Base-by-base conservation (phyloP, 352 stramenopile genomes). In the Detonula confervacea region DNA sequence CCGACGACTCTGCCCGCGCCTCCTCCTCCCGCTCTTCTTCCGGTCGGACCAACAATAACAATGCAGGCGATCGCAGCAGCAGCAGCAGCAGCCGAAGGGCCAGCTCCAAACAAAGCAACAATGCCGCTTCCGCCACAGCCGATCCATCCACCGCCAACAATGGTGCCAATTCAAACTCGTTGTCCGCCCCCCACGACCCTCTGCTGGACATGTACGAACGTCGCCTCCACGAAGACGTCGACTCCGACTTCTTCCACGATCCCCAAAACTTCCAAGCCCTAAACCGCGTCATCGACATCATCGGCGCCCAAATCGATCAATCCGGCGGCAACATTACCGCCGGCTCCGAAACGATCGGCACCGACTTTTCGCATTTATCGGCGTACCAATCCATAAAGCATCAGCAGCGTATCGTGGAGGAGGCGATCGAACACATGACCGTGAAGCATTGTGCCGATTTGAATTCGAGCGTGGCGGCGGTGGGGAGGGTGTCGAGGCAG, bases 231-330 rank as follows among this genome's bases (percentile, higher is more conserved):
- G 55, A 80, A 7, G 46, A 84, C 52, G 75, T 93, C 25, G 87
- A 93, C 60, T 56, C 86, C 22, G 86, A 93, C 18, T 93, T 93
- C 61, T 93, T 93, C 73, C 14, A 84, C 14, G 75, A 90, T 73
- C 87, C 87, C 0, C 39, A 72, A 0, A 35, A 81, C 22, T 93
- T 91, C 63, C 82, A 86, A 51, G 89, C 87, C 0, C 51, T 93
- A 8, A 75, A 86, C 54, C 85, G 87, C 9, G 83, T 93, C 69
- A 91, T 93, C 76, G 83, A 90, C 57, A 87, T 93, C 1, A 62
- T 93, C 27, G 85, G 86, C 2, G 77, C 87, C 44, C 72, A 90
- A 59, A 72, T 93, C n/a, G 39, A 35, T 9, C 63, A 78, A 46
- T 59, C 56, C 11, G 80, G 80, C 39, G 64, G 55, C 7, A 63